phyloP scores from a whole-genome alignment of 768 basidiomycete genomes.

The Exsudoporus frostii region DNA sequence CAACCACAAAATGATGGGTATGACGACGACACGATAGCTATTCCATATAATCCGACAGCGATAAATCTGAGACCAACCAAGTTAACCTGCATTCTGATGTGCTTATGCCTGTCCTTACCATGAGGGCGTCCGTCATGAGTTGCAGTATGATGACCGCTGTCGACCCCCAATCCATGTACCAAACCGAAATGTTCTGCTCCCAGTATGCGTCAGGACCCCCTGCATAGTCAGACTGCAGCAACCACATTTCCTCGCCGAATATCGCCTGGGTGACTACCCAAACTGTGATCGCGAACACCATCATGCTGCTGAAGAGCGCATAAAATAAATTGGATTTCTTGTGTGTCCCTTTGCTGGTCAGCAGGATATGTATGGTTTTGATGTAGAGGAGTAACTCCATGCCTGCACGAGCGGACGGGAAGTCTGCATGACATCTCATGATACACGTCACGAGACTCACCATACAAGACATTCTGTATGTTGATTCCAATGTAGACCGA shows the following conservation, averaged over 20 bases:
- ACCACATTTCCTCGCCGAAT: slow-evolving; percentile 36
- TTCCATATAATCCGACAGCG: slow-evolving; percentile 38
- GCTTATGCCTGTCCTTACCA: slow-evolving; percentile 7
- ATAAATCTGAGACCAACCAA: slow-evolving; percentile 32
- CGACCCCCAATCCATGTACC: slow-evolving; percentile 30
- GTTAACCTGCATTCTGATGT: neutral
- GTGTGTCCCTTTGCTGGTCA: neutral
- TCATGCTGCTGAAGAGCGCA: slow-evolving; percentile 22
- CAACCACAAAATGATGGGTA: slow-evolving; percentile 24
- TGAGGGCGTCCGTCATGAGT: slow-evolving; percentile 34
- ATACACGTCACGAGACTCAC: slow-evolving; percentile 4
- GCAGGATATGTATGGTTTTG: slow-evolving; percentile 13
- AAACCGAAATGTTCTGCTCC: slow-evolving; percentile 17
- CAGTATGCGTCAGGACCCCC: slow-evolving; percentile 36
- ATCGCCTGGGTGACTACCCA: slow-evolving; percentile 21
- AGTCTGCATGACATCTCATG: neutral
- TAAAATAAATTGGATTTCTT: slow-evolving; percentile 19
- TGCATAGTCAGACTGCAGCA: slow-evolving; percentile 30
- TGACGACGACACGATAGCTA: slow-evolving; percentile 2
- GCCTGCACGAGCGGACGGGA: slow-evolving; percentile 9
- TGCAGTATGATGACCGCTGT: slow-evolving; percentile 28
- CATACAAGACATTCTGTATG: slow-evolving; percentile 22
- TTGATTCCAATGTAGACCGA: slow-evolving; percentile 14
- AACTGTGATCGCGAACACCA: slow-evolving; percentile 30
- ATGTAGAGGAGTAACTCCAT: slow-evolving; percentile 26